Evolutionary conservation across 2,329 filamentous ascomycete genomes (phyloP).

Genomic region (Biscogniauxia marginata): DNA sequence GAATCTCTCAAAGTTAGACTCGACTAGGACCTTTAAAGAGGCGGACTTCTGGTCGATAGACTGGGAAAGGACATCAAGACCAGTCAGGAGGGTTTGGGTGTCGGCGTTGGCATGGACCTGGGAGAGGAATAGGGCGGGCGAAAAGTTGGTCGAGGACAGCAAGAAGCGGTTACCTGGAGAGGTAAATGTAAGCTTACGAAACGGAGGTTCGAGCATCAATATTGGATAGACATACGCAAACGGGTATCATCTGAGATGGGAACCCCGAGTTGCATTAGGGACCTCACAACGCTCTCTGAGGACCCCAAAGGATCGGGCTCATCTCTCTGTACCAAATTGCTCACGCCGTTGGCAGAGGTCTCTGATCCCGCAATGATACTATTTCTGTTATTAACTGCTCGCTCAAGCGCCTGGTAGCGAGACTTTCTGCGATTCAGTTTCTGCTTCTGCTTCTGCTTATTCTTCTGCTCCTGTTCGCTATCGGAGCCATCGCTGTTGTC

Average conservation of each 20-base stretch:
- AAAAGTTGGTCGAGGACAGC: conserved; percentile 93
- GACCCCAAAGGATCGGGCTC: conserved; percentile 91
- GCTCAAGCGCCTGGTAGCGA: conserved; percentile 81
- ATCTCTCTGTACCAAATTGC: conserved; percentile 82
- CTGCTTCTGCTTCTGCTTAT: conserved; percentile 44
- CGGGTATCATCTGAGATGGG: conserved; percentile 80
- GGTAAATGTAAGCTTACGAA: conserved; percentile 11
- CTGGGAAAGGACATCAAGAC: conserved; percentile 79
- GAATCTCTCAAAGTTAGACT: conserved; percentile 98
- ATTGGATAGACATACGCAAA: conserved; percentile 60
- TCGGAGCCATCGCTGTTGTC: conserved; percentile 64
- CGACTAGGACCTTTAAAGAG: conserved; percentile 91
- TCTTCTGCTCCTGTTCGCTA: conserved; percentile 50
- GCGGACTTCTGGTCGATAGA: conserved; percentile 98
- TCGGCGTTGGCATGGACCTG: conserved; percentile 87
- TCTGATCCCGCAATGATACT: conserved; percentile 67
- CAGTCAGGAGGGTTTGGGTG: conserved; percentile 75
- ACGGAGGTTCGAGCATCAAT: conserved; percentile 11
- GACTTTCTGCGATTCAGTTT: conserved; percentile 65
- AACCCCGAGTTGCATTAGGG: conserved; percentile 73
- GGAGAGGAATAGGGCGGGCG: conserved; percentile 85
- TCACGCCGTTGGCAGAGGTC: conserved; percentile 62
- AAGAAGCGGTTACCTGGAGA: conserved; percentile 81
- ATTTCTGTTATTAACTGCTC: conserved; percentile 66
- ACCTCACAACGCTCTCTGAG: conserved; percentile 79